phyloP scores from a whole-genome alignment of 805 yeast species.

The Candida fluviatilis region DNA sequence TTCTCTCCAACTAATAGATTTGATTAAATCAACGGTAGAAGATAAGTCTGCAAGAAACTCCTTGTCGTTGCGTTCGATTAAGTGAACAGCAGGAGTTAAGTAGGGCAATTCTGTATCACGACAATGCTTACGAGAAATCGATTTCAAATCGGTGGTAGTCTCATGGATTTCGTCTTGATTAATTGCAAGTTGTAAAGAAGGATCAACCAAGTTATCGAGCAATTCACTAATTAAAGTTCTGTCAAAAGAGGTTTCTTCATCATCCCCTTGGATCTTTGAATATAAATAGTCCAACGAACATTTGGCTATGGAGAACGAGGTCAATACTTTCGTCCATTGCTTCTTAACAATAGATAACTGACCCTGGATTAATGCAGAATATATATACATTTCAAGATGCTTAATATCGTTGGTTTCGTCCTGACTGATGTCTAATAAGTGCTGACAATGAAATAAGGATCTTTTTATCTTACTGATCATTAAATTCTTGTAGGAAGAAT shows the following conservation, averaged over 20 bases:
- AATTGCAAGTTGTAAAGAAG: conserved; percentile 54
- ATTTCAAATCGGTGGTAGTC: conserved; percentile 44
- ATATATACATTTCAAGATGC: conserved; percentile 29
- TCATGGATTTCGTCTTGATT: conserved; percentile 32
- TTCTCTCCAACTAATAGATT: conserved; percentile 45
- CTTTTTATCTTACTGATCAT: conserved; percentile 65
- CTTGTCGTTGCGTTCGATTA: conserved; percentile 37
- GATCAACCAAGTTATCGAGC: conserved; percentile 58
- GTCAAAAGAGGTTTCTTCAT: conserved; percentile 17
- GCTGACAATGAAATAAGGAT: conserved; percentile 44
- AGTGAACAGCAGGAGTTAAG: conserved; percentile 35
- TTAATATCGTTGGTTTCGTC: conserved; percentile 33
- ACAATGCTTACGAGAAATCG: conserved; percentile 43
- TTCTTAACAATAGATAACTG: conserved; percentile 47
- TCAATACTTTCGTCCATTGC: conserved; percentile 52
- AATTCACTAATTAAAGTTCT: conserved; percentile 50
- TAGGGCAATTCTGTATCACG: conserved; percentile 27
- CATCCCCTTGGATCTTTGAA: conserved; percentile 14
- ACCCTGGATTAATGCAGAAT: conserved; percentile 50
- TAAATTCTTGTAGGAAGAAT: conserved; percentile 41
- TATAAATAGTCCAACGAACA: conserved; percentile 53
- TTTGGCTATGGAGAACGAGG: conserved; percentile 56
- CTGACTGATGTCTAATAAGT: conserved; percentile 37
- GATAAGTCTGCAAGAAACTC: conserved; percentile 31
- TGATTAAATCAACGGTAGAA: conserved; percentile 21